Percentiles rank a stretch among this genome's conserved stretches.
phyloP scores from a whole-genome alignment of 2,329 filamentous ascomycete species.

The Sporothrix schenckii region DNA sequence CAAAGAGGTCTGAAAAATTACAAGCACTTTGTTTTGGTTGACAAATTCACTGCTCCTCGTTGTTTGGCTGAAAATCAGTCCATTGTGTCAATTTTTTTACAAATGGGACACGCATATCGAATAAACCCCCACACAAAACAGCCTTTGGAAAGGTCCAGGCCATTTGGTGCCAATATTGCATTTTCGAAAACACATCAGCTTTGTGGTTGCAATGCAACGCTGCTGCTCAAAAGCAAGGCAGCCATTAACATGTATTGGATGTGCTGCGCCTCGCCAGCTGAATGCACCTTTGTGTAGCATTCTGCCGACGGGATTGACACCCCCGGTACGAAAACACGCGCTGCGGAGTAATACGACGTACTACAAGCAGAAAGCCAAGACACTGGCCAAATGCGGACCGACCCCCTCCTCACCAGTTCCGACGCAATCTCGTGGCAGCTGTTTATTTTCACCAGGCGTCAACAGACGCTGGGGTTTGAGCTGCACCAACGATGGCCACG shows the following conservation, averaged over 20 bases:
- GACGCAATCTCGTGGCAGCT: neutral
- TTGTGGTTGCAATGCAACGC: neutral
- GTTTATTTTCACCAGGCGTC: conserved; percentile 9
- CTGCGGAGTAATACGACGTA: too few species aligned
- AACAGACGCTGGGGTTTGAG: neutral
- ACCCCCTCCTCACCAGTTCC: conserved; percentile 1
- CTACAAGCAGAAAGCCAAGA: neutral
- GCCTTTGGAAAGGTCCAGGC: neutral
- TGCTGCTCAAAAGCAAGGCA: conserved; percentile 2
- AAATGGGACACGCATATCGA: neutral
- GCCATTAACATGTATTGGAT: neutral
- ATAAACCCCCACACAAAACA: neutral
- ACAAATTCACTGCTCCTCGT: neutral
- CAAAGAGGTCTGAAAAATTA: neutral
- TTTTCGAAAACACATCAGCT: neutral
- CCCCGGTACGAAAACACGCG: neutral
- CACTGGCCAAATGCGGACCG: conserved; percentile 14
- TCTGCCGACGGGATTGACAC: conserved; percentile 5
- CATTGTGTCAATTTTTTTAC: too few species aligned
- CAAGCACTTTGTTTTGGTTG: neutral
- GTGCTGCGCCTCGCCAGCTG: conserved; percentile 18
- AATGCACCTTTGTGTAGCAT: neutral
- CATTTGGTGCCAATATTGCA: neutral
- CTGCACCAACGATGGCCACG: neutral
- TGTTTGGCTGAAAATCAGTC: too few species aligned